Percentiles rank a stretch among this genome's conserved stretches.
phyloP scores from a whole-genome alignment of 116 monocot species.

The Posidonia oceanica region DNA sequence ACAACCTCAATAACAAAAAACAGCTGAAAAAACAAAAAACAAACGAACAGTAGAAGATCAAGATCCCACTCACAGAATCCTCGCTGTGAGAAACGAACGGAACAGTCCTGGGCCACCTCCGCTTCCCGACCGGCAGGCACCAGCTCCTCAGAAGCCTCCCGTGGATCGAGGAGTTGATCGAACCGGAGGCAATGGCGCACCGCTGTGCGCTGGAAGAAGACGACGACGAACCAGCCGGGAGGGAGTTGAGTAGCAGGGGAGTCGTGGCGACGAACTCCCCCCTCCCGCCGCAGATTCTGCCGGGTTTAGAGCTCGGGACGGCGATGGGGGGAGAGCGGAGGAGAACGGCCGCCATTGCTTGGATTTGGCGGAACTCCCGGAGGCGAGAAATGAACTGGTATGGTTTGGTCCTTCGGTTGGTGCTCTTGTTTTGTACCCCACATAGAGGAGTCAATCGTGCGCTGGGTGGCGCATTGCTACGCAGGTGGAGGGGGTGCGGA shows the following conservation, averaged over 20 bases:
- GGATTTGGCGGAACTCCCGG: neutral
- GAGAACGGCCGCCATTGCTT: neutral
- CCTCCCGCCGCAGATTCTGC: neutral
- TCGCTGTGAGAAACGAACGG: slow-evolving; percentile 8
- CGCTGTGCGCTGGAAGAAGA: neutral
- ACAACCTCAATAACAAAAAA: neutral
- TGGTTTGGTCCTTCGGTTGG: neutral
- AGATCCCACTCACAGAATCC: slow-evolving; percentile 11
- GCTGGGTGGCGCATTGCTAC: neutral
- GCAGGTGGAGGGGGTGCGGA: neutral
- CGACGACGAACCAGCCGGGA: neutral
- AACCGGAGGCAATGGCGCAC: neutral
- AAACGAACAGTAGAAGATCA: neutral
- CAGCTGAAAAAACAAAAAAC: neutral
- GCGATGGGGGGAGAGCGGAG: no score
- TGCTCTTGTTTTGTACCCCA: neutral
- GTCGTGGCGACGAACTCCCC: no score
- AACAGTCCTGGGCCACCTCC: neutral
- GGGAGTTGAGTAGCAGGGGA: neutral
- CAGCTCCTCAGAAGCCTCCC: neutral
- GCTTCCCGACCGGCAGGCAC: neutral
- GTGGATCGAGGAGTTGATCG: neutral
- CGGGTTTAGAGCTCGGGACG: neutral
- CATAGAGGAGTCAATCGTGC: neutral
- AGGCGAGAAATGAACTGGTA: neutral